phyloP scores from a whole-genome alignment of 1,284 basidiomycete species.

The Tylopilus sp. region DNA sequence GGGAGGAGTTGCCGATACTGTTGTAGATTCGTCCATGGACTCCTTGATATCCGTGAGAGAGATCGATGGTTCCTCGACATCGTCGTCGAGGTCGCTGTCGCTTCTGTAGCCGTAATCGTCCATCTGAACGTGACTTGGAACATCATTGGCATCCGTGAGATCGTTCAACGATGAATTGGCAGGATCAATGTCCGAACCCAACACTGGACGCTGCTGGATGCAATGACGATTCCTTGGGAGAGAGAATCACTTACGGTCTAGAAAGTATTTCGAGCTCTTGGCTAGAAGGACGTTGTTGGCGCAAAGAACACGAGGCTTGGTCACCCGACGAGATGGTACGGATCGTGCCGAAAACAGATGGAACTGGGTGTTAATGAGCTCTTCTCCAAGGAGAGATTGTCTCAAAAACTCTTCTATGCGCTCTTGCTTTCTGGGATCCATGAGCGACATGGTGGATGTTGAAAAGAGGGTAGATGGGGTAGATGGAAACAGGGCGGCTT shows the following conservation, averaged over 20 bases:
- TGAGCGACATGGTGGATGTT: neutral
- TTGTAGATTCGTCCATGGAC: neutral
- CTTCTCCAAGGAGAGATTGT: constrained; percentile 26
- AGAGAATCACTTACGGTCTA: constrained; percentile 15
- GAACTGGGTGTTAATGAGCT: constrained; percentile 30
- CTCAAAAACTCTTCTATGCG: constrained; percentile 19
- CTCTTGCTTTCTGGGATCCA: constrained; percentile 4
- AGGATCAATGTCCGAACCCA: neutral
- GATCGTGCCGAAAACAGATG: constrained; percentile 26
- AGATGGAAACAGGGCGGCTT: neutral
- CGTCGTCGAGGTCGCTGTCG: constrained; percentile 5
- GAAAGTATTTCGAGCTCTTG: constrained; percentile 23
- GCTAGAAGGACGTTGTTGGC: constrained; percentile 24
- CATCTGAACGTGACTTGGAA: neutral
- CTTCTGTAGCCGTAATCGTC: neutral
- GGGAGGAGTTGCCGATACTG: neutral
- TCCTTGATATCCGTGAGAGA: neutral
- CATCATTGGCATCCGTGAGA: neutral
- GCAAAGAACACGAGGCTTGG: constrained; percentile 20
- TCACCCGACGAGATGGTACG: constrained; percentile 7
- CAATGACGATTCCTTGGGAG: neutral
- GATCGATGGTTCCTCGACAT: constrained; percentile 13
- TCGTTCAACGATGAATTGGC: neutral
- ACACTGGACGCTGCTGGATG: constrained; percentile 8
- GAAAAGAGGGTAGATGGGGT: neutral